phyloP scores from a whole-genome alignment of 2,329 filamentous ascomycete genomes.

The Rhexocercosporidium sp. region DNA sequence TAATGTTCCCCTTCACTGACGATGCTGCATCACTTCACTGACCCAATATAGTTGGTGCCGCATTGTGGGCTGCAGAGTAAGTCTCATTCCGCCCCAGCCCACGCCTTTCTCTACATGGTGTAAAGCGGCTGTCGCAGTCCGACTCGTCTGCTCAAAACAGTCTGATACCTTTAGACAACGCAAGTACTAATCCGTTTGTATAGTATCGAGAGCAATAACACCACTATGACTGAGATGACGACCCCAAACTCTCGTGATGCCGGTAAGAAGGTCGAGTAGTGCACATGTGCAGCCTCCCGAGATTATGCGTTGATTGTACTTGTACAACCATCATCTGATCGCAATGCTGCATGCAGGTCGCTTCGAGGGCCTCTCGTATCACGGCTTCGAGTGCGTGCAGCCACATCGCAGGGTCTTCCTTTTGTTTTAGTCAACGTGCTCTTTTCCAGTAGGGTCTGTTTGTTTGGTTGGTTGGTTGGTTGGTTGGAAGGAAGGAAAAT shows the following conservation, averaged over 20 bases:
- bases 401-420: slow-evolving; percentile 12
- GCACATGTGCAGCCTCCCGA: slow-evolving; percentile 32
- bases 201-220: slow-evolving; percentile 58
- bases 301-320: slow-evolving; percentile 23
- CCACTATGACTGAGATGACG: slow-evolving; percentile 36
- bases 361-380: slow-evolving; percentile 21
- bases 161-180: not conserved
- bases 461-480: slow-evolving; percentile 19
- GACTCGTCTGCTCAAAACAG: not conserved
- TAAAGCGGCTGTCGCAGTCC: not conserved
- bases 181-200: not conserved
- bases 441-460: slow-evolving; percentile 4
- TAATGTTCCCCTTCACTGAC: slow-evolving; percentile 41
- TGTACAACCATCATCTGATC: slow-evolving; percentile 26
- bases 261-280: slow-evolving; percentile 31
- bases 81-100: not conserved
- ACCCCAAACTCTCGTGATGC: slow-evolving; percentile 23
- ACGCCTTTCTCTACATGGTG: not conserved
- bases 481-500: not conserved
- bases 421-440: not conserved
- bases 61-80: slow-evolving; percentile 85
- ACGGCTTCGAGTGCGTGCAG: slow-evolving; percentile 22
- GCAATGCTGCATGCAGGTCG: slow-evolving; percentile 19
- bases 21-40: slow-evolving; percentile 31
- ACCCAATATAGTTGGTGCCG: slow-evolving; percentile 71